Conservation (phyloP, 2,329 filamentous ascomycete genomes). For the Xylariaceae sp. region DNA sequence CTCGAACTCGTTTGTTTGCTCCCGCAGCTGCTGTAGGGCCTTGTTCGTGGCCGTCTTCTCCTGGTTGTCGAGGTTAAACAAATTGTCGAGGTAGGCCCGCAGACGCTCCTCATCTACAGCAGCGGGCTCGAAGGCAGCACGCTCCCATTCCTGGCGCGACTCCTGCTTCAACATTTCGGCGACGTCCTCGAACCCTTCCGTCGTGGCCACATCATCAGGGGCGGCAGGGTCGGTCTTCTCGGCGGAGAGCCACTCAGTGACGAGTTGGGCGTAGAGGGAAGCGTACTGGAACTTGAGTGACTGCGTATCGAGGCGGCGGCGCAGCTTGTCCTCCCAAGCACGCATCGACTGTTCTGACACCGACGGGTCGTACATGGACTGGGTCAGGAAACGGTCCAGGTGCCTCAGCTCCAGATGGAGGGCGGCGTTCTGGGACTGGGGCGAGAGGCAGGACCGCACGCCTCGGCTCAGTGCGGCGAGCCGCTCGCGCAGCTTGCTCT, state of each 20-base stretch:
- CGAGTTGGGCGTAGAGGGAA: constrained; percentile 36
- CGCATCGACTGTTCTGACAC: constrained; percentile 27
- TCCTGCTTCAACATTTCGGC: constrained; percentile 34
- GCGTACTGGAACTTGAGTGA: constrained; percentile 37
- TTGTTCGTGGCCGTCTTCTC: constrained; percentile 18
- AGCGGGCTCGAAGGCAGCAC: constrained; percentile 33
- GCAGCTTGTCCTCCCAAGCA: constrained; percentile 28
- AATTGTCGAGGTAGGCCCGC: constrained; percentile 28
- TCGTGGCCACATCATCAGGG: constrained; percentile 16
- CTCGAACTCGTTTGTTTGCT: constrained; percentile 25
- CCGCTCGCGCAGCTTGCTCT: constrained; percentile 21
- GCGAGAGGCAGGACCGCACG: constrained; percentile 27
- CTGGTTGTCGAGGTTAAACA: constrained; percentile 30
- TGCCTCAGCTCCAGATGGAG: constrained; percentile 30
- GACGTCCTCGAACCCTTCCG: constrained; percentile 33
- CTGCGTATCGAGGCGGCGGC: constrained; percentile 31
- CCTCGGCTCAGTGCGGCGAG: constrained; percentile 26
- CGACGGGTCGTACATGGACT: constrained; percentile 33
- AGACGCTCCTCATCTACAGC: constrained; percentile 31
- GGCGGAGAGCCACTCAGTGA: constrained; percentile 38
- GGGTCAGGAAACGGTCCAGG: constrained; percentile 31
- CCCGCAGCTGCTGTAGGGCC: constrained; percentile 17
- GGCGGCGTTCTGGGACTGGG: constrained; percentile 21
- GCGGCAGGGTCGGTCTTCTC: constrained; percentile 15
- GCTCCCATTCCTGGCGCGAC: constrained; percentile 35